Evolutionary conservation across 371 early-diverging fungal species (phyloP).

Genomic region (Actinomortierella wolfii): DNA sequence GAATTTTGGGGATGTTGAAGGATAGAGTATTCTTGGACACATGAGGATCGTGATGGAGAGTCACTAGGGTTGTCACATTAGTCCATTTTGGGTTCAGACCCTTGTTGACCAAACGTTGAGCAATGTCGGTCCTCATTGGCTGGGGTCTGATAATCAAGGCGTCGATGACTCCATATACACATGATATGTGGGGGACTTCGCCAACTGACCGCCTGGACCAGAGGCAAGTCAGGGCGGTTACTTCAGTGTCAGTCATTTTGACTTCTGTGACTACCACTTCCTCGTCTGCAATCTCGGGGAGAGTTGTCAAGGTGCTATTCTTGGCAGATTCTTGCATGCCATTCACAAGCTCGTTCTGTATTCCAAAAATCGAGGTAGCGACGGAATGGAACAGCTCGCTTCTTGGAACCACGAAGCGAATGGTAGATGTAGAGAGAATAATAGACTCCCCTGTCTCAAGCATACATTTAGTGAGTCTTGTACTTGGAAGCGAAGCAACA

Average conservation of each 20-base stretch:
- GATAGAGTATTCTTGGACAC: not conserved
- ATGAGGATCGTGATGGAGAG: constrained; percentile 3
- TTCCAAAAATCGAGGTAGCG: constrained; percentile 3
- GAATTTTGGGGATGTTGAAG: constrained; percentile 2
- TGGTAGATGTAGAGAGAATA: not conserved
- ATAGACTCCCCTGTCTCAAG: not conserved
- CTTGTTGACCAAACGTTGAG: not conserved
- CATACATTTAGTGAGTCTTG: not conserved
- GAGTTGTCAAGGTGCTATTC: constrained; percentile 3
- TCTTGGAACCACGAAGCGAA: not conserved
- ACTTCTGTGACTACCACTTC: constrained; percentile 2
- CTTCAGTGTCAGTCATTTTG: not conserved
- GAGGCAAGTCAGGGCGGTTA: not conserved
- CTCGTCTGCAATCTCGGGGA: not conserved
- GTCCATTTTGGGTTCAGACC: not conserved
- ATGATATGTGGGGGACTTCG: constrained; percentile 1
- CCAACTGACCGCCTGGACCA: not conserved
- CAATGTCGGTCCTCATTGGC: constrained; percentile 3
- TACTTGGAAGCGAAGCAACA: not conserved
- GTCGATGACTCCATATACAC: not conserved
- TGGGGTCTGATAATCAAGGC: not conserved
- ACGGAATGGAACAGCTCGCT: constrained; percentile 2
- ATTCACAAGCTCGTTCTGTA: constrained; percentile 7
- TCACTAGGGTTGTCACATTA: not conserved
- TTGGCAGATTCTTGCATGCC: constrained; percentile 8